Evolutionary conservation across 257 asterid genomes (phyloP).

Genomic region (Plantago elongata): DNA sequence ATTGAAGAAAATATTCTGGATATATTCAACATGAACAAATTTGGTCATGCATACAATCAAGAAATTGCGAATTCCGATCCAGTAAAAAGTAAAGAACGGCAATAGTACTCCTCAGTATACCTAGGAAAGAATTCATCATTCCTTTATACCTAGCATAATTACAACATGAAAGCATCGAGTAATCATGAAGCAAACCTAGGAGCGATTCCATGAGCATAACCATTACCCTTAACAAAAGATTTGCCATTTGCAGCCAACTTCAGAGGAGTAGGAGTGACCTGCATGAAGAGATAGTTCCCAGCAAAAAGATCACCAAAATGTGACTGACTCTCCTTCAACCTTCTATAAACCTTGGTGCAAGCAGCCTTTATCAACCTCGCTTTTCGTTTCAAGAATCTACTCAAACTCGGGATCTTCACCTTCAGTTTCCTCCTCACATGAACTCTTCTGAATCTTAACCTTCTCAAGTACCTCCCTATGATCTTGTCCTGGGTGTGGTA

Average conservation of each 20-base stretch:
- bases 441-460: constrained; percentile 22
- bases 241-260: constrained; percentile 18
- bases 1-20: too few relatives aligned
- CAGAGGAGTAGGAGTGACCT: constrained; percentile 70
- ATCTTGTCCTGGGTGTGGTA: constrained; percentile 29
- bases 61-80: too few relatives aligned
- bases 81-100: too few relatives aligned
- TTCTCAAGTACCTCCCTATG: constrained; percentile 27
- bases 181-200: constrained; percentile 13
- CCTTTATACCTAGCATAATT: neutral
- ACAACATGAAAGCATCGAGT: neutral
- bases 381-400: constrained; percentile 41
- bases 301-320: constrained; percentile 83
- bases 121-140: too few relatives aligned
- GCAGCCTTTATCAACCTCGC: constrained; percentile 35
- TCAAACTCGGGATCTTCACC: constrained; percentile 47
- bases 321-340: constrained; percentile 70
- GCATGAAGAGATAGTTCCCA: constrained; percentile 84
- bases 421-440: constrained; percentile 37
- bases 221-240: constrained; percentile 11
- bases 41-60: too few relatives aligned
- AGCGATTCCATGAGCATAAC: neutral
- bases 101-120: too few relatives aligned
- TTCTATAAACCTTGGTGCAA: constrained; percentile 45
- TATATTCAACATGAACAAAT: too few relatives aligned